phyloP scores from a whole-genome alignment of 1,284 basidiomycete genomes.

The Leccinum cinnamomeum region DNA sequence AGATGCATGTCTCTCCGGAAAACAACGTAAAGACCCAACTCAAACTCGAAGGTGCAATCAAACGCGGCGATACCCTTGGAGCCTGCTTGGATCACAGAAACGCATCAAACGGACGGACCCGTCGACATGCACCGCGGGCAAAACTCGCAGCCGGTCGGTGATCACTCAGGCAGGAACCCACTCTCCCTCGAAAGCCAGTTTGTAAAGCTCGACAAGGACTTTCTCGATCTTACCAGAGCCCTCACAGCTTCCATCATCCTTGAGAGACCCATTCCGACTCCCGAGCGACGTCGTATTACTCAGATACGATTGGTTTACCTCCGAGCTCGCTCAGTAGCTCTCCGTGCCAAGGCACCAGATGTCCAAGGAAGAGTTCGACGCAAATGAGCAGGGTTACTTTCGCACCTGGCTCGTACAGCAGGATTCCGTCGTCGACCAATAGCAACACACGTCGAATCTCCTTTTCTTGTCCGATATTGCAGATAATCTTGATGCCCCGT shows the following conservation, averaged over 20 bases:
- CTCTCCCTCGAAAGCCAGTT: constrained; percentile 72
- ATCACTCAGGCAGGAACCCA: constrained; percentile 20
- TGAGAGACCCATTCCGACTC: constrained; percentile 46
- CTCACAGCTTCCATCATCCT: constrained; percentile 58
- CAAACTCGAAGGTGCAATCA: constrained; percentile 76
- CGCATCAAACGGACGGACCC: constrained; percentile 13
- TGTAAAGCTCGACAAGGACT: constrained; percentile 59
- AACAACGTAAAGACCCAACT: constrained; percentile 69
- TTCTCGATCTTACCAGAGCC: constrained; percentile 61
- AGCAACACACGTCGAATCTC: neutral
- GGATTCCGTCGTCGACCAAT: constrained; percentile 55
- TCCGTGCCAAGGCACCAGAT: constrained; percentile 63
- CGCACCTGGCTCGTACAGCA: constrained; percentile 71
- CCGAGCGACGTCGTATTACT: constrained; percentile 46
- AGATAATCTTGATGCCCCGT: too few relatives aligned
- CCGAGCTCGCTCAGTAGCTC: constrained; percentile 39
- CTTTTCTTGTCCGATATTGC: neutral
- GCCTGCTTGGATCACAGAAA: constrained; percentile 31
- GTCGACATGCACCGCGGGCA: constrained; percentile 7
- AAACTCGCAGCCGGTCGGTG: constrained; percentile 1
- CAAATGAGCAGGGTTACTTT: constrained; percentile 80
- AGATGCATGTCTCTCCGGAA: constrained; percentile 59
- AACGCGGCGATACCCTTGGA: constrained; percentile 68
- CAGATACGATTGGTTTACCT: constrained; percentile 13
- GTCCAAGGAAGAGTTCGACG: constrained; percentile 84